Percentiles rank a stretch among this genome's conserved stretches.
phyloP scores from a whole-genome alignment of 1,139 yeast species.

The Yamadazyma aaseri region DNA sequence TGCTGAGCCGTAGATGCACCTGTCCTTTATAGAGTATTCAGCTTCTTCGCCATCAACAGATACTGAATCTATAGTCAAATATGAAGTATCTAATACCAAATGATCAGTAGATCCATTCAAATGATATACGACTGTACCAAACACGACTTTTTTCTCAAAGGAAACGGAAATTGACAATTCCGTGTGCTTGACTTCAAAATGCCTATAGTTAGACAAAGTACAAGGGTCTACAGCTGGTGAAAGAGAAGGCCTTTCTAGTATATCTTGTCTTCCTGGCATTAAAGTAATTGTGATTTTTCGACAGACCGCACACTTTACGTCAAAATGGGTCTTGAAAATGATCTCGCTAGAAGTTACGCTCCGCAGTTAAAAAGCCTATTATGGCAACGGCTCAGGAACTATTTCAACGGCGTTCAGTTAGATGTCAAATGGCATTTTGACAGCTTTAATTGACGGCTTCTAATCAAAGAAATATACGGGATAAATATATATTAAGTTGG shows the following conservation, averaged over 20 bases:
- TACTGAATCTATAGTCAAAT: constrained; percentile 22
- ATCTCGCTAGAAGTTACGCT: too few relatives aligned
- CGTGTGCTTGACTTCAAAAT: constrained; percentile 46
- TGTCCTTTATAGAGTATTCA: constrained; percentile 18
- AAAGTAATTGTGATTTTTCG: neutral
- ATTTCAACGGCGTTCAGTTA: too few relatives aligned
- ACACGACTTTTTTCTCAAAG: constrained; percentile 27
- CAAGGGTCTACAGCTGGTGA: constrained; percentile 53
- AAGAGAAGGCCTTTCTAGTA: constrained; percentile 9
- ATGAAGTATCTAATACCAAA: constrained; percentile 33
- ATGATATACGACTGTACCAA: constrained; percentile 27
- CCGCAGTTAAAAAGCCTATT: too few relatives aligned
- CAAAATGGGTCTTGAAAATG: too few relatives aligned
- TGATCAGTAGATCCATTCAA: constrained; percentile 6
- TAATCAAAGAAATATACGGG: too few relatives aligned
- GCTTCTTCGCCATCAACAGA: constrained; percentile 21
- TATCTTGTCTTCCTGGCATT: constrained; percentile 11
- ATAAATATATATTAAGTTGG: too few relatives aligned
- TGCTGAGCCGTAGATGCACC: constrained; percentile 33
- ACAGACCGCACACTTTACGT: too few relatives aligned
- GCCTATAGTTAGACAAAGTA: constrained; percentile 67
- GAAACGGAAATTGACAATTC: constrained; percentile 26
- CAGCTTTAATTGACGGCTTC: too few relatives aligned
- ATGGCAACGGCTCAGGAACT: too few relatives aligned
- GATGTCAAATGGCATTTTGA: too few relatives aligned